Evolutionary conservation across 176 grass and related monocot genomes (phyloP).

Genomic region (Chrysopogon serrulatus): DNA sequence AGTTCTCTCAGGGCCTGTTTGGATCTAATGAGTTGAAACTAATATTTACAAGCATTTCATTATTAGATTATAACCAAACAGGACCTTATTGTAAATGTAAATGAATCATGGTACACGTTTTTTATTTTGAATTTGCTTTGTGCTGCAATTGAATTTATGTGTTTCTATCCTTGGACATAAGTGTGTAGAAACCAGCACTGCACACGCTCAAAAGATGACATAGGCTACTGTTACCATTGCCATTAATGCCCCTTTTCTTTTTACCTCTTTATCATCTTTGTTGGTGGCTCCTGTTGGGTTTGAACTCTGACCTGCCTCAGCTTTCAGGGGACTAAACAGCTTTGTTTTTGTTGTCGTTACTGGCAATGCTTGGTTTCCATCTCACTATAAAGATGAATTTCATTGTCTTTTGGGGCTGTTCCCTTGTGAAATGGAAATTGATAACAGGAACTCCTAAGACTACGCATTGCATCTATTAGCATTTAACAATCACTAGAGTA

Average conservation of each 20-base stretch:
- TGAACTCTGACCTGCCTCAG: background rate
- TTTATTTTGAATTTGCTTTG: background rate
- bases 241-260: background rate
- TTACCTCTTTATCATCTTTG: background rate
- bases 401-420: background rate
- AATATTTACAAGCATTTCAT: no score
- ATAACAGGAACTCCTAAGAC: background rate
- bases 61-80: no score
- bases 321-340: background rate
- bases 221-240: background rate
- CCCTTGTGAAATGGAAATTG: background rate
- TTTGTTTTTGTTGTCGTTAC: background rate
- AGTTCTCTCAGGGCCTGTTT: background rate
- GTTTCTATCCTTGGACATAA: background rate
- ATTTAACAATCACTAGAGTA: background rate
- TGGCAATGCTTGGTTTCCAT: background rate
- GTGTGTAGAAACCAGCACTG: background rate
- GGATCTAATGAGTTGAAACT: no score
- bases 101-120: background rate
- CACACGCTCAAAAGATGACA: background rate
- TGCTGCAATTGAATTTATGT: background rate
- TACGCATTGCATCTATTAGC: background rate
- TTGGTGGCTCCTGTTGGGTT: background rate
- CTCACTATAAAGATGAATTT: background rate
- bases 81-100: background rate